These are phyloP conservation scores for Cerioporus squamosus DNA, from an alignment of 1,284 basidiomycete genomes.

Conservation along the genomic window DNA sequence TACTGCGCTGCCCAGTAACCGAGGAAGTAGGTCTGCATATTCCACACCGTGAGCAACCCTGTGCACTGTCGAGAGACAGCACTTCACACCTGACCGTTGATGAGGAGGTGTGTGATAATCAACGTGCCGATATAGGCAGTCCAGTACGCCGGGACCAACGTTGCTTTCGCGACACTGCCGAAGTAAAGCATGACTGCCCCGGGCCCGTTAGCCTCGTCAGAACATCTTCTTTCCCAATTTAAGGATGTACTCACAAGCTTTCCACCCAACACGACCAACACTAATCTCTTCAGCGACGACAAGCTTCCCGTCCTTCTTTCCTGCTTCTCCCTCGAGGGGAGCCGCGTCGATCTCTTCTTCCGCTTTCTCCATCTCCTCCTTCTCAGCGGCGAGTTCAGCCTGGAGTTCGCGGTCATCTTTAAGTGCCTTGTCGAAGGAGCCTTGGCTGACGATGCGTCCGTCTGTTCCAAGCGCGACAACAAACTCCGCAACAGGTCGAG, in stretches of 20 bases:
- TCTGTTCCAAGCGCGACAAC: constrained; percentile 61
- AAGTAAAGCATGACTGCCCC: constrained; percentile 37
- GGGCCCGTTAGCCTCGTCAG: not conserved
- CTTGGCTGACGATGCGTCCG: constrained; percentile 53
- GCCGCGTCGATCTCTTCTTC: constrained; percentile 29
- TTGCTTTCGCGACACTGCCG: constrained; percentile 28
- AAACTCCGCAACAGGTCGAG: constrained; percentile 64
- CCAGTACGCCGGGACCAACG: constrained; percentile 37
- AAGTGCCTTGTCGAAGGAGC: constrained; percentile 49
- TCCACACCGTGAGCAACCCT: no score
- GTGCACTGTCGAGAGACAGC: no score
- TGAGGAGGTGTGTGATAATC: constrained; percentile 11
- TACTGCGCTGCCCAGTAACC: constrained; percentile 32
- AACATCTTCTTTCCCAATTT: not conserved
- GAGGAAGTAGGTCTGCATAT: constrained; percentile 23
- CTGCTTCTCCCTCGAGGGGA: constrained; percentile 35
- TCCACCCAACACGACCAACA: constrained; percentile 55
- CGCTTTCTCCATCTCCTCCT: constrained; percentile 34
- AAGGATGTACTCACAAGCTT: constrained; percentile 38
- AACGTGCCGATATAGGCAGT: constrained; percentile 28
- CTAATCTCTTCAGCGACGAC: constrained; percentile 63
- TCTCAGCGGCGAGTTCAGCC: constrained; percentile 43
- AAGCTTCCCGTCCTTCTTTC: constrained; percentile 46
- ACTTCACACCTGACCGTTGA: constrained; percentile 8
- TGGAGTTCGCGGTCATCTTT: constrained; percentile 42